Conservation (phyloP, 202 grass and related monocot species). For the Brachypodium distachyon region DNA sequence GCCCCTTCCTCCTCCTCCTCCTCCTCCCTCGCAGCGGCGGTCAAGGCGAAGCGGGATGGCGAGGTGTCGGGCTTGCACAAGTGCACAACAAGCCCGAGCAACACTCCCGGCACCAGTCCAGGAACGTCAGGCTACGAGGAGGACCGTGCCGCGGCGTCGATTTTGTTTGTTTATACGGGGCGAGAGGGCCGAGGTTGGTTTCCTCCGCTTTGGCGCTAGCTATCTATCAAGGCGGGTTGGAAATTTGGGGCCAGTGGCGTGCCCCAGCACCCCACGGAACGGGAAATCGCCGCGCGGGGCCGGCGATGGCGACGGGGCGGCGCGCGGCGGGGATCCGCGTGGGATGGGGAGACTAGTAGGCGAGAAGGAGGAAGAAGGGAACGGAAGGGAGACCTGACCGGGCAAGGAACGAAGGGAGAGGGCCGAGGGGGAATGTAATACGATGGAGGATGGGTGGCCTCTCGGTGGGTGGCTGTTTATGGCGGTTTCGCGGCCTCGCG, state of each 20-base stretch:
- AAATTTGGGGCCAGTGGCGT: not conserved
- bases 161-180: not conserved
- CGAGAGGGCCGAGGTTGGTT: not conserved
- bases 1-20: not conserved
- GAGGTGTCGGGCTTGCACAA: not conserved
- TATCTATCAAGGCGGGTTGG: not conserved
- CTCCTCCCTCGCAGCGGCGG: not conserved
- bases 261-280: not conserved
- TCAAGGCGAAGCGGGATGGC: not conserved
- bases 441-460: too few species aligned
- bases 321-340: not conserved
- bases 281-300: not conserved
- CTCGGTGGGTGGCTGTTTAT: not conserved
- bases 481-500: not conserved
- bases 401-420: too few species aligned
- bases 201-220: too few species aligned
- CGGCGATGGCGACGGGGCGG: not conserved
- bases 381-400: not conserved
- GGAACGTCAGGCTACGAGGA: too few species aligned
- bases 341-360: not conserved
- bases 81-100: not conserved
- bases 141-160: not conserved
- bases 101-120: too few species aligned
- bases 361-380: not conserved
- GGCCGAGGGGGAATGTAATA: too few species aligned